Base-by-base conservation (phyloP, 345 rosid genomes). In the Bruguiera gymnorhiza region DNA sequence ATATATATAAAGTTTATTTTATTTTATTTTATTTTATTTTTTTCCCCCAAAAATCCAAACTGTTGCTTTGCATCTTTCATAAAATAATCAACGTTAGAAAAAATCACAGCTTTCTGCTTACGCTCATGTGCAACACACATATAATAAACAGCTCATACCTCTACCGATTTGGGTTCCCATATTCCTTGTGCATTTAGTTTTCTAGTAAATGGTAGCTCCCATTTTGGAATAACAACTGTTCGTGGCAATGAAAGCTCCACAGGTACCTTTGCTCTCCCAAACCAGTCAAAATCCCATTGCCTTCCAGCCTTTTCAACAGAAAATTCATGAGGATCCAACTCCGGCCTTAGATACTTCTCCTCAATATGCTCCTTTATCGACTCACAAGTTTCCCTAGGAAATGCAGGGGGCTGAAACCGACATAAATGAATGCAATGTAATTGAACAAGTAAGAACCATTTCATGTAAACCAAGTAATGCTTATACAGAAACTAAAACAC, bases 261-360 rank as follows among this genome's bases (percentile, higher is more conserved):
- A 7, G 96, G 89, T 63, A 88, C 82, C 65, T 89, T 87, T 31
- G 83, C 95, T 84, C 75, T 86, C 27, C 81, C 84, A 85, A 94
- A 94, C 98, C 98, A 94, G 75, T 94, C 91, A 78, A 91, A 91
- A 62, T 89, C 90, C 98, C 98, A 94, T 75, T 89, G 96, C 78
- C 85, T 87, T 76, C 87, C 92, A 70, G 80, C 83, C 26, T 87
- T 88, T 69, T 88, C 89, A 0, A 91, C 84, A 51, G 93, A 86
- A 78, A 91, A 94, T 18, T 79, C 88, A 36, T 91, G 90, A 7
- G 78, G 56, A 27, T 89, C 98, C 75, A 94, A 76, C 65, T 86
- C 84, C 1, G 97, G 95, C 8, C 80, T 70, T 60, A 94, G 89
- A 88, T 91, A 89, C 67, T 85, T 83, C 83, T 91, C 97, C 84